phyloP scores from a whole-genome alignment of 2,329 filamentous ascomycete genomes.

The Alternaria arborescens region DNA sequence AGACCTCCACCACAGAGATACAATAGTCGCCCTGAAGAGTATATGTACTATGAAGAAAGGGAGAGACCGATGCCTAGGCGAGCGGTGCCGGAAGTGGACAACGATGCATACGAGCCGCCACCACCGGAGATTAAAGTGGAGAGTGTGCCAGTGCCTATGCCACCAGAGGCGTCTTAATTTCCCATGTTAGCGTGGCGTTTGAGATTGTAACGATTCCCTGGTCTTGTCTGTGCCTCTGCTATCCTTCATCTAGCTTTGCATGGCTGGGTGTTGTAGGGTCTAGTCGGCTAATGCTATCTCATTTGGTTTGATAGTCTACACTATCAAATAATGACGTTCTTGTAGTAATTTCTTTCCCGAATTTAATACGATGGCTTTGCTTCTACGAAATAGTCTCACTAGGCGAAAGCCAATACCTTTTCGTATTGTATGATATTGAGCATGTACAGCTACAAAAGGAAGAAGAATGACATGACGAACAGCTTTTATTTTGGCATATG shows the following conservation, averaged over 20 bases:
- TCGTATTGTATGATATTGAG: neutral
- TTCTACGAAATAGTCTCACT: neutral
- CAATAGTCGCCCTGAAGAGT: slow-evolving; percentile 35
- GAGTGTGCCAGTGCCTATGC: slow-evolving; percentile 25
- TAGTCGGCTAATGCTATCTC: neutral
- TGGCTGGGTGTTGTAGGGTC: slow-evolving; percentile 1
- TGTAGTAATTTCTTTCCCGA: neutral
- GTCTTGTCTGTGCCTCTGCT: neutral
- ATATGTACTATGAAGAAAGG: slow-evolving; percentile 46
- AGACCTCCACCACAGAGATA: slow-evolving; percentile 36
- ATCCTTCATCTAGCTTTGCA: neutral
- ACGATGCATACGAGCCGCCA: slow-evolving; percentile 37
- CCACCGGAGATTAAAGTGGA: slow-evolving; percentile 41
- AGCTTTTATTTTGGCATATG: slow-evolving; percentile 21
- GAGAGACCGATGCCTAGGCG: slow-evolving; percentile 32
- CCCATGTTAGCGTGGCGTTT: neutral
- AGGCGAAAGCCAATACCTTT: neutral
- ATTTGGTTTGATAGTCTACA: neutral
- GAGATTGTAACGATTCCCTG: neutral
- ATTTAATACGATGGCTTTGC: neutral
- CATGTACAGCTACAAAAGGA: neutral
- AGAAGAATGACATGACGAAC: neutral
- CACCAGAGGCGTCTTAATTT: slow-evolving; percentile 12
- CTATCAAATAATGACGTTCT: neutral
- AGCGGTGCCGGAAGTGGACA: slow-evolving; percentile 29